These are phyloP conservation scores for Phialophora expanda DNA, from an alignment of 2,329 filamentous ascomycete genomes.

Conservation along the genomic window DNA sequence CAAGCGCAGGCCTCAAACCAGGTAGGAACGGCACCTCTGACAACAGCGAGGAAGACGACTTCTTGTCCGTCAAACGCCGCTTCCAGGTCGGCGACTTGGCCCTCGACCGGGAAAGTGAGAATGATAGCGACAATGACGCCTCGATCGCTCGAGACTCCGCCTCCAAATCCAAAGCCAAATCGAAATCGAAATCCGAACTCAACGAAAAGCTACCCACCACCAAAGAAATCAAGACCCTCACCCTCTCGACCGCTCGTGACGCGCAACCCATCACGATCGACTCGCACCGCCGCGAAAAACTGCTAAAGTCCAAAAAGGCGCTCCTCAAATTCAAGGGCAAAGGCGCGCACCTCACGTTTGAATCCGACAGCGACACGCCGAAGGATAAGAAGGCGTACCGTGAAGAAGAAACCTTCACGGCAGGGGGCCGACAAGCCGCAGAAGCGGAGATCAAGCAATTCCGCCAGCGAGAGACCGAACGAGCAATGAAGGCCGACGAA, in stretches of 20 bases:
- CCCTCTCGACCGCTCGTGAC: constrained; percentile 58
- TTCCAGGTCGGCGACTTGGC: constrained; percentile 72
- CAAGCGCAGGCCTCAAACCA: neutral
- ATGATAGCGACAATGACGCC: neutral
- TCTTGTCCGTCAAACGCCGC: constrained; percentile 87
- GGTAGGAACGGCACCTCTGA: constrained; percentile 52
- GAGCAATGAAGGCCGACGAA: constrained; percentile 75
- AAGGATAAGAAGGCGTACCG: constrained; percentile 88
- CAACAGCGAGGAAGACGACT: constrained; percentile 68
- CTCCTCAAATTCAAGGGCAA: constrained; percentile 87
- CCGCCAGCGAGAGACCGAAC: constrained; percentile 73
- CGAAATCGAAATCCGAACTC: constrained; percentile 37
- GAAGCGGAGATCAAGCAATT: constrained; percentile 71
- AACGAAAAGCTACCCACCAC: constrained; percentile 28
- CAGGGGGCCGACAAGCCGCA: constrained; percentile 65
- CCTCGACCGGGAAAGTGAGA: constrained; percentile 47
- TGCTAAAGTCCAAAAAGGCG: constrained; percentile 94
- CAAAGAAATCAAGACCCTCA: constrained; percentile 57
- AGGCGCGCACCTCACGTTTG: constrained; percentile 83
- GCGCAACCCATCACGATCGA: constrained; percentile 79
- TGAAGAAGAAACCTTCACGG: constrained; percentile 78
- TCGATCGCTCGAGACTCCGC: neutral
- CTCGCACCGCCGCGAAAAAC: constrained; percentile 92
- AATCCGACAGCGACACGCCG: constrained; percentile 67
- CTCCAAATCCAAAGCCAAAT: constrained; percentile 38